Conservation (phyloP, 345 rosid genomes). For the Isatis tinctoria region DNA sequence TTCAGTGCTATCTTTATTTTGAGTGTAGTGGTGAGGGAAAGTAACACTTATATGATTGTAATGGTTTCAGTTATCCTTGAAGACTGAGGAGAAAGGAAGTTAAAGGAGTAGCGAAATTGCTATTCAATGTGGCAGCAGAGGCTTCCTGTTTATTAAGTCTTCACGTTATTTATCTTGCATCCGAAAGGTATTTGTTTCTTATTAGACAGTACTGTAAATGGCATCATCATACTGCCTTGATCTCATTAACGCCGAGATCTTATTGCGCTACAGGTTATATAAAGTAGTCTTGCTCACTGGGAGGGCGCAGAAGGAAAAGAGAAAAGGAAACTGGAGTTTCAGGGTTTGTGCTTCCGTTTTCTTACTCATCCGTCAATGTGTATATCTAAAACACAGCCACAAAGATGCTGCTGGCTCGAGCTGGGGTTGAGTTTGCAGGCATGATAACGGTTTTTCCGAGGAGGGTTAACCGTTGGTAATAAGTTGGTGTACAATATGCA, state of each 20-base stretch:
- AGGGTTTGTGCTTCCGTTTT: conserved; percentile 26
- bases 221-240: background rate
- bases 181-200: conserved; percentile 19
- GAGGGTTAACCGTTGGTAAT: conserved; percentile 16
- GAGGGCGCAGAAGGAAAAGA: conserved; percentile 15
- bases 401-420: conserved; percentile 6
- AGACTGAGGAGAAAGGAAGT: conserved; percentile 32
- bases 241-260: background rate
- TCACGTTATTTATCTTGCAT: conserved; percentile 27
- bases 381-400: conserved; percentile 21
- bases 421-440: conserved; percentile 27
- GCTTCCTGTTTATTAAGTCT: conserved; percentile 30
- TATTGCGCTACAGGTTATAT: conserved; percentile 4
- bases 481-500: conserved; percentile 22
- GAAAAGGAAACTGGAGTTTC: conserved; percentile 18
- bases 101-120: background rate
- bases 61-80: conserved; percentile 30
- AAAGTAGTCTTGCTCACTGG: conserved; percentile 24
- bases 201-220: background rate
- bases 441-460: background rate
- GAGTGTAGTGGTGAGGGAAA: background rate
- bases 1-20: background rate
- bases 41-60: background rate
- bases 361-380: conserved; percentile 25
- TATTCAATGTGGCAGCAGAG: conserved; percentile 12